Percentiles rank a stretch among this genome's conserved stretches.
phyloP scores from a whole-genome alignment of 495 filamentous ascomycete genomes.

The Aspergillus sclerotiicarbonarius region DNA sequence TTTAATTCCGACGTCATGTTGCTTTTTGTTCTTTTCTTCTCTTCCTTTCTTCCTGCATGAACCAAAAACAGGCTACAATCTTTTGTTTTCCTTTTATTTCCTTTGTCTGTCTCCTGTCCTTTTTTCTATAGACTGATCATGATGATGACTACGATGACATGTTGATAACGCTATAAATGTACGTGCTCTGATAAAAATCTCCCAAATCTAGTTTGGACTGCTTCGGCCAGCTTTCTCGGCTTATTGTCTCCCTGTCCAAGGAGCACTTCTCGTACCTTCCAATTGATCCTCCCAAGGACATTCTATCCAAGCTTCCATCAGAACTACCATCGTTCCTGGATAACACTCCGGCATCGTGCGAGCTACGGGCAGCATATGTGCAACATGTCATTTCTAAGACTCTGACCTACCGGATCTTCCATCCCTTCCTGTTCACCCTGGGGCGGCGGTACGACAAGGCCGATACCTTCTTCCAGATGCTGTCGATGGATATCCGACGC shows the following conservation, averaged over 20 bases:
- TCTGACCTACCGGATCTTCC: slow-evolving; percentile 61
- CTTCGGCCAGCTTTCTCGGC: slow-evolving; percentile 55
- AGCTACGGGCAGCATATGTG: slow-evolving; percentile 59
- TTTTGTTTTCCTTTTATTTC: slow-evolving; percentile 13
- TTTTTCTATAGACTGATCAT: slow-evolving; percentile 33
- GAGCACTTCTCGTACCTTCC: slow-evolving; percentile 59
- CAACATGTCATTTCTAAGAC: slow-evolving; percentile 59
- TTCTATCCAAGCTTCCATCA: slow-evolving; percentile 52
- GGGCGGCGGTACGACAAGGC: slow-evolving; percentile 61
- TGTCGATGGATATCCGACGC: slow-evolving; percentile 60
- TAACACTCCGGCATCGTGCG: slow-evolving; percentile 49
- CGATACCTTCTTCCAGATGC: slow-evolving; percentile 59
- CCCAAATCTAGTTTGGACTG: slow-evolving; percentile 53
- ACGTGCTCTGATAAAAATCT: slow-evolving; percentile 43
- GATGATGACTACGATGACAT: slow-evolving; percentile 25
- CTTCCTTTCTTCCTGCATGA: slow-evolving; percentile 16
- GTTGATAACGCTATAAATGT: slow-evolving; percentile 41
- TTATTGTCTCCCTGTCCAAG: slow-evolving; percentile 57
- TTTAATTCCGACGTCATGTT: slow-evolving; percentile 12
- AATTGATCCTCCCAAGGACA: slow-evolving; percentile 52
- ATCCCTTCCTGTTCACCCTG: slow-evolving; percentile 62
- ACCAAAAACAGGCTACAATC: slow-evolving; percentile 14
- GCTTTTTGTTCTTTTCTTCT: slow-evolving; percentile 18
- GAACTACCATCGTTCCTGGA: slow-evolving; percentile 57
- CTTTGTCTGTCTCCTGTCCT: slow-evolving; percentile 16